Percentiles rank a stretch among this genome's conserved stretches.
phyloP scores from a whole-genome alignment of 176 grass and related monocot species.

The Eleusine coracana region DNA sequence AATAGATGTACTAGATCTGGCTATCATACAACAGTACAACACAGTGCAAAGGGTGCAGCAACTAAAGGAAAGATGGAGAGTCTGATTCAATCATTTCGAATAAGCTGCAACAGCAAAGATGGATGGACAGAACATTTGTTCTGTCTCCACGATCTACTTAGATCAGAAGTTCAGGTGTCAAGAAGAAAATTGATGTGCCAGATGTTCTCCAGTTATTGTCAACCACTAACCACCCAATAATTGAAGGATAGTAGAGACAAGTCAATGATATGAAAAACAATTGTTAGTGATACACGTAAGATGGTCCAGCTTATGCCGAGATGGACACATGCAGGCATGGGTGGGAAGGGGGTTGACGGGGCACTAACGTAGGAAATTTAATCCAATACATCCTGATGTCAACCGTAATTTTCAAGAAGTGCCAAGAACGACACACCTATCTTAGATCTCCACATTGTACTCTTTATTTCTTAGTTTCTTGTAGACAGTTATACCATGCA shows the following conservation, averaged over 20 bases:
- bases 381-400: conserved; percentile 14
- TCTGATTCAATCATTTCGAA: conserved; percentile 18
- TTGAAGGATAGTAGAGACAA: not conserved
- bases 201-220: conserved; percentile 25
- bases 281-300: conserved; percentile 37
- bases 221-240: conserved; percentile 16
- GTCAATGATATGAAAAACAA: conserved; percentile 4
- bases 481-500: conserved; percentile 7
- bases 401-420: conserved; percentile 22
- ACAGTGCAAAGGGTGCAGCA: conserved; percentile 18
- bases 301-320: conserved; percentile 30
- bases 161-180: conserved; percentile 7
- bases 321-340: conserved; percentile 41
- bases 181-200: conserved; percentile 13
- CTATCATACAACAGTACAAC: conserved; percentile 19
- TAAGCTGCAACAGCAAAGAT: conserved; percentile 18
- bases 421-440: not conserved
- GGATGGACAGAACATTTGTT: conserved; percentile 23
- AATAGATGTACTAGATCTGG: conserved; percentile 13
- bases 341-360: not conserved
- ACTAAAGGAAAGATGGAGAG: not conserved
- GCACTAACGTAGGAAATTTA: conserved; percentile 3
- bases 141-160: conserved; percentile 1
- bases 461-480: conserved; percentile 19
- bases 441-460: conserved; percentile 30